Percentiles rank a stretch among this genome's conserved stretches.
Evolutionary conservation across 2,329 filamentous ascomycete species (phyloP).

Genomic region (Nigrograna mackinnonii): DNA sequence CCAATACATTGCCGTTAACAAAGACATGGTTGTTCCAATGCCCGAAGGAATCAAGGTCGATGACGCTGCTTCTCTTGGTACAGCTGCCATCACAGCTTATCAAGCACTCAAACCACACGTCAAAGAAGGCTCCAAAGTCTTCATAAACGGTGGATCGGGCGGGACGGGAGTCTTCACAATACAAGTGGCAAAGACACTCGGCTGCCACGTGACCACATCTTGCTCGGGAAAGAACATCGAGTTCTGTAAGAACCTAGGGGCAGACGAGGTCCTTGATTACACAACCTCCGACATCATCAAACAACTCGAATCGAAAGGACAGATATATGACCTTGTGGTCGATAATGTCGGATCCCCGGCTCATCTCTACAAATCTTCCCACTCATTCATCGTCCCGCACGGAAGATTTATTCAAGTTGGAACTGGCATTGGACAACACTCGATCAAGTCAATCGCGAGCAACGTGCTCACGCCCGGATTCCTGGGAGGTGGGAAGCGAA

Average conservation of each 20-base stretch:
- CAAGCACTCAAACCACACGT: slow-evolving; percentile 41
- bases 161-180: slow-evolving; percentile 64
- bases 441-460: slow-evolving; percentile 31
- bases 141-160: slow-evolving; percentile 68
- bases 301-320: slow-evolving; percentile 51
- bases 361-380: slow-evolving; percentile 57
- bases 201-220: slow-evolving; percentile 61
- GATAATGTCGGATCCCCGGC: slow-evolving; percentile 60
- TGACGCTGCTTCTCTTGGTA: slow-evolving; percentile 40
- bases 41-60: slow-evolving; percentile 32
- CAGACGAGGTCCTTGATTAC: slow-evolving; percentile 68
- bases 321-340: slow-evolving; percentile 57
- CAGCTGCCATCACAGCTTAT: slow-evolving; percentile 44
- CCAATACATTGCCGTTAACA: slow-evolving; percentile 38
- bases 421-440: slow-evolving; percentile 10
- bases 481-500: slow-evolving; percentile 55
- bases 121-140: slow-evolving; percentile 55
- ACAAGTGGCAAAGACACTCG: slow-evolving; percentile 65
- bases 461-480: slow-evolving; percentile 50
- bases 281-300: slow-evolving; percentile 52
- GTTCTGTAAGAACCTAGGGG: slow-evolving; percentile 62
- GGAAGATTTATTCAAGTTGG: slow-evolving; percentile 52
- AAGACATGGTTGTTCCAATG: slow-evolving; percentile 18
- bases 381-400: slow-evolving; percentile 53
- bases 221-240: slow-evolving; percentile 63